These are phyloP conservation scores for Nyctanthes arbortristis DNA, from an alignment of 257 asterid genomes.

Conservation along the genomic window DNA sequence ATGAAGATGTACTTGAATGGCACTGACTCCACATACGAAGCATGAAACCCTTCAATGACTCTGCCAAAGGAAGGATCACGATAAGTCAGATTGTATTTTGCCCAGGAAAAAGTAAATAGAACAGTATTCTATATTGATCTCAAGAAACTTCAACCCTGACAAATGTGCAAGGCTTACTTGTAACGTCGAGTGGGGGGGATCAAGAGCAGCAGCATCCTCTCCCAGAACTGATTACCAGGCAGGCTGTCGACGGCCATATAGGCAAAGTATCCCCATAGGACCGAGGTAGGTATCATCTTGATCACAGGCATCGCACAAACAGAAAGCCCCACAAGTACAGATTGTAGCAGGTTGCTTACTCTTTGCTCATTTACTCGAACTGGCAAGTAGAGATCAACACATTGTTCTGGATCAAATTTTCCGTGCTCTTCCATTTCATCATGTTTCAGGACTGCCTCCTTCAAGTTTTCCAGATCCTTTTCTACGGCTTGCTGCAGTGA, in stretches of 20 bases:
- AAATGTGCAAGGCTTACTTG: slow-evolving; percentile 57
- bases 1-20: slow-evolving; percentile 77
- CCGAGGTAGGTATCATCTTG: slow-evolving; percentile 86
- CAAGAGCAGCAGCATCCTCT: slow-evolving; percentile 72
- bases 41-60: slow-evolving; percentile 66
- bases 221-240: slow-evolving; percentile 96
- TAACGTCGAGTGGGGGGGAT: slow-evolving; percentile 83
- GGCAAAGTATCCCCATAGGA: slow-evolving; percentile 97
- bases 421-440: slow-evolving; percentile 40
- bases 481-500: slow-evolving; percentile 58
- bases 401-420: slow-evolving; percentile 66
- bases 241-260: slow-evolving; percentile 99
- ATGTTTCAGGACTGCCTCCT: slow-evolving; percentile 74
- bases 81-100: not conserved
- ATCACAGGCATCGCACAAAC: slow-evolving; percentile 72
- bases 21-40: slow-evolving; percentile 80
- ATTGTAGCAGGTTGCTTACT: slow-evolving; percentile 84
- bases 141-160: not conserved
- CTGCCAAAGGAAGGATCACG: slow-evolving; percentile 38
- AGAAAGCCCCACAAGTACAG: slow-evolving; percentile 72
- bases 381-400: slow-evolving; percentile 82
- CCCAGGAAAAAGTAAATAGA: no score
- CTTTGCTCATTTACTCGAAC: slow-evolving; percentile 96
- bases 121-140: not conserved
- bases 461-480: slow-evolving; percentile 68